phyloP scores from a whole-genome alignment of 1,284 basidiomycete species.

The Austropuccinia psidii region DNA sequence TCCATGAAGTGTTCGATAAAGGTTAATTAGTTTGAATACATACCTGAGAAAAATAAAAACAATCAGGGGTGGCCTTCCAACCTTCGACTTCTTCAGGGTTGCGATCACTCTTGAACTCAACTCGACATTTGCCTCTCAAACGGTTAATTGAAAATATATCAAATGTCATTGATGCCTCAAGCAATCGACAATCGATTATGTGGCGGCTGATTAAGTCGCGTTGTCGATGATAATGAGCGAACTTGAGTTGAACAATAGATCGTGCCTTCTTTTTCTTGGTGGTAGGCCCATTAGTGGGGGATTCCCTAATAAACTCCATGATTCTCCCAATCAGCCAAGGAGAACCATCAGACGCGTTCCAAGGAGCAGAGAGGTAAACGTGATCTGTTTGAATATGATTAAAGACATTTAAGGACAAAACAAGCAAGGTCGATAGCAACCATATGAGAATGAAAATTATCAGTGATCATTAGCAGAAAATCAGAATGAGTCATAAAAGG shows the following conservation, averaged over 20 bases:
- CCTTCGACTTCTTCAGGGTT: conserved; percentile 29
- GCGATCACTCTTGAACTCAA: conserved; percentile 29
- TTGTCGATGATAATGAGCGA: conserved; percentile 36
- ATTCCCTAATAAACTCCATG: conserved; percentile 36
- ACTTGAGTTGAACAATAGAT: conserved; percentile 21
- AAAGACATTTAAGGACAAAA: background rate
- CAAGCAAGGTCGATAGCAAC: background rate
- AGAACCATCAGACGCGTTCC: conserved; percentile 34
- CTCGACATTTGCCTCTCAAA: conserved; percentile 36
- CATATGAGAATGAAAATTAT: background rate
- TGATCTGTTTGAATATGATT: conserved; percentile 7
- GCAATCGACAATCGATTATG: conserved; percentile 35
- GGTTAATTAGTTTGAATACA: no score
- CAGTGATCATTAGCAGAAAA: background rate
- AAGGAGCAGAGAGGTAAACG: conserved; percentile 33
- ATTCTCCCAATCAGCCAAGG: conserved; percentile 37
- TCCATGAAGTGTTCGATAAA: no score
- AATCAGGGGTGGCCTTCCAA: conserved; percentile 30
- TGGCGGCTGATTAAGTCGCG: conserved; percentile 34
- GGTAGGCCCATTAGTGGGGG: background rate
- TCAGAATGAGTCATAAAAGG: background rate
- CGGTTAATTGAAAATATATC: conserved; percentile 35
- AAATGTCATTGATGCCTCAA: conserved; percentile 33
- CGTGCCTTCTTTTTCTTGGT: conserved; percentile 21
- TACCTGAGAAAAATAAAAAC: conserved; percentile 37